phyloP scores from a whole-genome alignment of 768 basidiomycete species.

The Lepiota brunneoincarnata region DNA sequence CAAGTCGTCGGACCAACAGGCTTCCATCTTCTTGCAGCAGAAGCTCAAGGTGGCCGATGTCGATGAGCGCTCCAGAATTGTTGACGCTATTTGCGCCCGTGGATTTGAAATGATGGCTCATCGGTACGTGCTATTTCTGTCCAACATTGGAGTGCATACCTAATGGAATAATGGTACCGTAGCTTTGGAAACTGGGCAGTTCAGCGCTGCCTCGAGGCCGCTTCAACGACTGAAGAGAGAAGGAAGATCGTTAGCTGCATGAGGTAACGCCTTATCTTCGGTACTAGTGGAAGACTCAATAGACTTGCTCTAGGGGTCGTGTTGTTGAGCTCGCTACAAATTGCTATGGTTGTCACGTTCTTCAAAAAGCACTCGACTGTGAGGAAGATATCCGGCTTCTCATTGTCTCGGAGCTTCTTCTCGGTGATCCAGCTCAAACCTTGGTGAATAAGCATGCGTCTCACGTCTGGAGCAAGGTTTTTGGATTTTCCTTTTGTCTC shows the following conservation, averaged over 20 bases:
- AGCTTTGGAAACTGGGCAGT: constrained; percentile 95
- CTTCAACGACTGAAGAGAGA: constrained; percentile 69
- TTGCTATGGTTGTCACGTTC: constrained; percentile 86
- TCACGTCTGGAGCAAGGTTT: constrained; percentile 91
- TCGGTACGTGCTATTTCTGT: constrained; percentile 39
- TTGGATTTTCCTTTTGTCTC: constrained; percentile 6
- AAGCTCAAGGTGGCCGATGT: constrained; percentile 84
- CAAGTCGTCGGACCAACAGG: constrained; percentile 88
- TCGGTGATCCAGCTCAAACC: constrained; percentile 83
- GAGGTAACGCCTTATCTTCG: constrained; percentile 46
- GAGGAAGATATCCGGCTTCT: constrained; percentile 82
- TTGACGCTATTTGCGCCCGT: constrained; percentile 80
- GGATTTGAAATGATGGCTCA: constrained; percentile 95
- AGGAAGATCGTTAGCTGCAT: constrained; percentile 84
- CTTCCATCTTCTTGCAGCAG: constrained; percentile 87
- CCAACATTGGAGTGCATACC: constrained; percentile 4
- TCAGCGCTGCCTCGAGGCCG: constrained; percentile 82
- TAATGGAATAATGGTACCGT: constrained; percentile 5
- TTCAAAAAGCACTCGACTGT: constrained; percentile 88
- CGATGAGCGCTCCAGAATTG: constrained; percentile 77
- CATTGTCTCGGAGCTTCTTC: constrained; percentile 81
- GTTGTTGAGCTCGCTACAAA: constrained; percentile 87
- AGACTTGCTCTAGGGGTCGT: constrained; percentile 50
- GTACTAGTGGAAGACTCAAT: not conserved
- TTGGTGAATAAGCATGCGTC: constrained; percentile 89